Conservation (phyloP, 345 rosid genomes). For the Eucalyptus tenuipes region DNA sequence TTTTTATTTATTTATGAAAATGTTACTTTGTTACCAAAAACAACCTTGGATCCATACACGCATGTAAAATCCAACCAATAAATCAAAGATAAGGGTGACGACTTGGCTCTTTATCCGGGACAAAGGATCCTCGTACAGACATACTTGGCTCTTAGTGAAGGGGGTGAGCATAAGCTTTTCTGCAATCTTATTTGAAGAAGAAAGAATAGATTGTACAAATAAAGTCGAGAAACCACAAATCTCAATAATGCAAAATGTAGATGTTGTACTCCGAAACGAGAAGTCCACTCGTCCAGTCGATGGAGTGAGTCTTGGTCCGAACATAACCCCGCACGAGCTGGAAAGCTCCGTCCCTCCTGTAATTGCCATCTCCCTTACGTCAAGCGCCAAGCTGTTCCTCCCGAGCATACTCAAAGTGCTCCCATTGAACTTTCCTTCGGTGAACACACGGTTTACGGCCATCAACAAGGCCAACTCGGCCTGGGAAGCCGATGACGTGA, state of each 20-base stretch:
- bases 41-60: neutral
- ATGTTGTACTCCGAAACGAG: neutral
- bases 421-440: slow-evolving; percentile 15
- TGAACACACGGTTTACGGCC: slow-evolving; percentile 15
- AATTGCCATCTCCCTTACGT: slow-evolving; percentile 11
- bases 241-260: neutral
- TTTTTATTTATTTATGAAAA: too few species aligned
- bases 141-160: neutral
- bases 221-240: rapidly evolving
- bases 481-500: slow-evolving; percentile 1
- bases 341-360: slow-evolving; percentile 18
- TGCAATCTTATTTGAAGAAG: neutral
- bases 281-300: neutral
- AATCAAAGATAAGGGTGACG: neutral
- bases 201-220: neutral
- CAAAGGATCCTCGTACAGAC: neutral
- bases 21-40: neutral
- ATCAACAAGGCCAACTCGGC: neutral
- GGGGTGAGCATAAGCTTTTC: neutral
- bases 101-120: neutral
- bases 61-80: neutral
- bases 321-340: slow-evolving; percentile 18
- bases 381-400: neutral
- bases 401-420: slow-evolving; percentile 14
- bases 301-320: slow-evolving; percentile 1